Evolutionary conservation across 768 basidiomycete genomes (phyloP).

Genomic region (Naganishia randhawae): DNA sequence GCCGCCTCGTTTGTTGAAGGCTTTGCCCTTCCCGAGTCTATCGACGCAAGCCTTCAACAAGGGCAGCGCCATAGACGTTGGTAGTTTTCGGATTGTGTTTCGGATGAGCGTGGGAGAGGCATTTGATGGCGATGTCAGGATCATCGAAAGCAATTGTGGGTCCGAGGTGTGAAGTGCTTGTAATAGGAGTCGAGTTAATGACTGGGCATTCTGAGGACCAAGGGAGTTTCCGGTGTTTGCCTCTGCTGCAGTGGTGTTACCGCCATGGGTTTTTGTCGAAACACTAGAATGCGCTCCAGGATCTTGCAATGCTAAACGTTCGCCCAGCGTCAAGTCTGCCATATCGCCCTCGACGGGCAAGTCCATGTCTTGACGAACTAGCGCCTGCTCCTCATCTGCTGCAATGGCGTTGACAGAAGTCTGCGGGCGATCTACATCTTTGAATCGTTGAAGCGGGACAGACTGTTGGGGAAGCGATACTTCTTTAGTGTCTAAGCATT

Average conservation of each 20-base stretch:
- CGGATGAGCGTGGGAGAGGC: constrained; percentile 74
- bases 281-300: constrained; percentile 29
- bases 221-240: constrained; percentile 25
- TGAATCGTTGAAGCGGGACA: constrained; percentile 42
- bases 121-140: constrained; percentile 69
- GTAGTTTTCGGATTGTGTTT: constrained; percentile 80
- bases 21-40: constrained; percentile 72
- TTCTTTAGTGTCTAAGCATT: constrained; percentile 12
- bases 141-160: constrained; percentile 68
- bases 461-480: background rate
- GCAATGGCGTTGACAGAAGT: constrained; percentile 32
- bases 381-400: constrained; percentile 34
- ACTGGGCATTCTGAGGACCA: constrained; percentile 63
- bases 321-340: constrained; percentile 86
- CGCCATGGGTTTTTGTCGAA: constrained; percentile 48
- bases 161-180: constrained; percentile 96
- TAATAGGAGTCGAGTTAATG: constrained; percentile 86
- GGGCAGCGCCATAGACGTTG: constrained; percentile 78
- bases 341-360: constrained; percentile 64
- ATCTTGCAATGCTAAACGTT: constrained; percentile 69
- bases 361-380: constrained; percentile 32
- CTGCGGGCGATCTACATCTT: constrained; percentile 24
- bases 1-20: constrained; percentile 69
- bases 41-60: constrained; percentile 85
- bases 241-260: constrained; percentile 22